Conservation (phyloP, 1,284 basidiomycete species). For the Cryptococcus sp. region DNA sequence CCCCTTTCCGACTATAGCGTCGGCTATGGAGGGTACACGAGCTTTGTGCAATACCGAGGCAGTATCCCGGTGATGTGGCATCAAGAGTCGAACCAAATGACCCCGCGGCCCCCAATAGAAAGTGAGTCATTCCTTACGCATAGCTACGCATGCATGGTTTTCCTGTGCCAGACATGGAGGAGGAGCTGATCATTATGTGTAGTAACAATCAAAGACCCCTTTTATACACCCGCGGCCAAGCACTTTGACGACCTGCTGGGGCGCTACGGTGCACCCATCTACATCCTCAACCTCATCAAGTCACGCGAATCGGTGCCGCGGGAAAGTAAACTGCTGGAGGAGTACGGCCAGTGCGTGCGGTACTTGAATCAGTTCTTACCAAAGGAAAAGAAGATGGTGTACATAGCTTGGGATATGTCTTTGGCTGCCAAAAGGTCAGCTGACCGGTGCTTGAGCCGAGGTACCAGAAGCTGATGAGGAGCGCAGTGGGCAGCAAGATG, state of each 20-base stretch:
- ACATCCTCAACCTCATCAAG: conserved; percentile 96
- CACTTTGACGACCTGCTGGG: conserved; percentile 92
- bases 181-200: neutral
- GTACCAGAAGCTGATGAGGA: neutral
- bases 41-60: conserved; percentile 93
- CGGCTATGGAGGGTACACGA: conserved; percentile 71
- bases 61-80: conserved; percentile 97
- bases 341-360: conserved; percentile 86
- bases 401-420: conserved; percentile 96
- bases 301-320: conserved; percentile 66
- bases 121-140: conserved; percentile 56
- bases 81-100: conserved; percentile 87
- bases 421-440: conserved; percentile 67
- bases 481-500: conserved; percentile 85
- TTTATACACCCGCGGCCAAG: conserved; percentile 84
- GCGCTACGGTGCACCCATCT: conserved; percentile 86
- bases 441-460: neutral
- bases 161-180: neutral
- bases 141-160: neutral
- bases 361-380: conserved; percentile 97
- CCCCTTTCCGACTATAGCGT: conserved; percentile 24
- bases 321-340: conserved; percentile 87
- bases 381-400: conserved; percentile 76
- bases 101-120: conserved; percentile 89
- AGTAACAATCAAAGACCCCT: conserved; percentile 95